Percentiles rank a stretch among this genome's conserved stretches.
phyloP scores from a whole-genome alignment of 2,329 filamentous ascomycete species.

The Penicillium sp. region DNA sequence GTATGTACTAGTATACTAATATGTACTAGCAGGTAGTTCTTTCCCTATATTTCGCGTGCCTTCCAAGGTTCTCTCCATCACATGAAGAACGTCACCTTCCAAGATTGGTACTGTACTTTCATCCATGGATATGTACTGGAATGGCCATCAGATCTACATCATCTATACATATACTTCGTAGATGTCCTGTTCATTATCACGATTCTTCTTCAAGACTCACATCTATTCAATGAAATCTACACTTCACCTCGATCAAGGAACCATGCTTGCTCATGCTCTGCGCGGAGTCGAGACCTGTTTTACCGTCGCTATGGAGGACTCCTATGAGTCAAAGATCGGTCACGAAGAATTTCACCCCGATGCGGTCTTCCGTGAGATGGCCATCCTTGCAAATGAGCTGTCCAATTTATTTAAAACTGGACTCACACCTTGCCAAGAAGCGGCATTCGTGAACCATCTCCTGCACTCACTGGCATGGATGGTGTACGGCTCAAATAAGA shows the following conservation, averaged over 20 bases:
- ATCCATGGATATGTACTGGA: too few species aligned
- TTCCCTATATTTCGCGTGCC: neutral
- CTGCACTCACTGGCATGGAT: neutral
- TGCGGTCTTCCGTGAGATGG: neutral
- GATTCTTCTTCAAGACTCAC: neutral
- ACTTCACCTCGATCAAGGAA: neutral
- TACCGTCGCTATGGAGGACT: neutral
- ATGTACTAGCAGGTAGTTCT: neutral
- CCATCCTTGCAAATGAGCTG: neutral
- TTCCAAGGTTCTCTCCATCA: neutral
- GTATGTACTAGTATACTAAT: too few species aligned
- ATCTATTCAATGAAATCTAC: too few species aligned
- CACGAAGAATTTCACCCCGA: neutral
- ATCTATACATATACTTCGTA: too few species aligned
- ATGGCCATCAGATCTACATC: neutral
- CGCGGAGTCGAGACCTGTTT: neutral
- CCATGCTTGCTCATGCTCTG: neutral
- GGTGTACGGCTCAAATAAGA: neutral
- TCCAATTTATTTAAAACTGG: neutral
- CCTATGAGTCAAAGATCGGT: neutral
- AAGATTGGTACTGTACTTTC: too few species aligned
- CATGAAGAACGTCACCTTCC: neutral
- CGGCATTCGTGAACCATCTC: neutral
- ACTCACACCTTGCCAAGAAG: neutral
- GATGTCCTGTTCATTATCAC: neutral